phyloP scores from a whole-genome alignment of 225 moss, liverwort and hornwort species.

The Thuidium tamariscinum region DNA sequence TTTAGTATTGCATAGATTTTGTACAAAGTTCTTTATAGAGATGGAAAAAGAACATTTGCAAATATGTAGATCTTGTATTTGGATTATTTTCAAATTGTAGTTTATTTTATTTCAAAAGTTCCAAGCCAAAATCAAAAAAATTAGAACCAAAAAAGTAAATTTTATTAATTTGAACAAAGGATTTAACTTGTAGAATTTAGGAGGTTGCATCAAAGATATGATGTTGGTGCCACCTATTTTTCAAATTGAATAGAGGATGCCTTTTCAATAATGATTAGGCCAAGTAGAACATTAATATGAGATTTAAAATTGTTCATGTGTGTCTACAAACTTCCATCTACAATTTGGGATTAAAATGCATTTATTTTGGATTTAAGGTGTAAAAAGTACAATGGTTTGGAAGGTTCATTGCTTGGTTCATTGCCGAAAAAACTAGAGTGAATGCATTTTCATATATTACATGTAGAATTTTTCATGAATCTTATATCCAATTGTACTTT shows the following conservation, averaged over 20 bases:
- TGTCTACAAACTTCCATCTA: rapidly evolving
- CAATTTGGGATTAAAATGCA: neutral
- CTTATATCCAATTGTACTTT: neutral
- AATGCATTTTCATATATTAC: neutral
- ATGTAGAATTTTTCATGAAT: neutral
- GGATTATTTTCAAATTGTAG: neutral
- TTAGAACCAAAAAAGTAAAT: neutral
- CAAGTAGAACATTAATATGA: neutral
- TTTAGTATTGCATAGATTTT: rapidly evolving
- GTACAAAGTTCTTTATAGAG: neutral
- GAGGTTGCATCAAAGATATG: neutral
- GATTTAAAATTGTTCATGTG: neutral
- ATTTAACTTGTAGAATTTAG: neutral
- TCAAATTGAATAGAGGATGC: neutral
- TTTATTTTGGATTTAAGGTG: rapidly evolving
- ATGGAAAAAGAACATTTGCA: neutral
- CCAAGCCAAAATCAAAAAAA: rapidly evolving
- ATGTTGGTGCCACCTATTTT: neutral
- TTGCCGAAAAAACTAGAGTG: neutral
- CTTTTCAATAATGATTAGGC: neutral
- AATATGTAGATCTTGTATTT: neutral
- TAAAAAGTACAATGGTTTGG: rapidly evolving
- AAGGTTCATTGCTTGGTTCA: neutral
- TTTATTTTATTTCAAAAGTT: too few relatives aligned
- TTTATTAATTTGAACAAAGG: neutral